These are phyloP conservation scores for Prunus persica DNA, from an alignment of 306 rosid genomes.

Conservation along the genomic window DNA sequence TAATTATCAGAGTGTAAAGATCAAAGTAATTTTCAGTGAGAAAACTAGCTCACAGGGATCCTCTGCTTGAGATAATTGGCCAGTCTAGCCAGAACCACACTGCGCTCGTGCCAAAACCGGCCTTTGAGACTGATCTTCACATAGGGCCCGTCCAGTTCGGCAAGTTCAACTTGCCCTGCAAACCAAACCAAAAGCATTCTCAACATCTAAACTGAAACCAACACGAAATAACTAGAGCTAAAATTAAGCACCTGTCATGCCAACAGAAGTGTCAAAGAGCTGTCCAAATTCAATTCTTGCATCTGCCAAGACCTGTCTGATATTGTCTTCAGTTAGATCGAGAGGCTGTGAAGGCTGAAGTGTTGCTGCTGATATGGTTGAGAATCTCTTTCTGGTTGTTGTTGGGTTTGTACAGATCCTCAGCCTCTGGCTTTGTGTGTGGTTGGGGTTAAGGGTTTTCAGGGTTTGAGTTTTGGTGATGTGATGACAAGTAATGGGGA, in stretches of 20 bases:
- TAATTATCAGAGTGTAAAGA: background rate
- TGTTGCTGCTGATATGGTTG: constrained; percentile 28
- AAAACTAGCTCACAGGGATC: constrained; percentile 63
- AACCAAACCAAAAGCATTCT: background rate
- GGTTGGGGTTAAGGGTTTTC: background rate
- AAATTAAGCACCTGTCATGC: constrained; percentile 62
- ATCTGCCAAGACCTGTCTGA: constrained; percentile 56
- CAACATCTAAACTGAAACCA: background rate
- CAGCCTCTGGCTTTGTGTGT: background rate
- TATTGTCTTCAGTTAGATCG: constrained; percentile 75
- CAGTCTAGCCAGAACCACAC: constrained; percentile 64
- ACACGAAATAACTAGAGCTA: background rate
- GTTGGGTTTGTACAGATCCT: background rate
- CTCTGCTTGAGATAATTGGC: constrained; percentile 82
- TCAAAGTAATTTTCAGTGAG: background rate
- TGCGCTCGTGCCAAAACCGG: constrained; percentile 91
- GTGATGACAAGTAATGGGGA: background rate
- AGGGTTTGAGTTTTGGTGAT: constrained; percentile 10
- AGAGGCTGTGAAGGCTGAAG: constrained; percentile 52
- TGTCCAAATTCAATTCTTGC: constrained; percentile 68
- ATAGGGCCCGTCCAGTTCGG: constrained; percentile 82
- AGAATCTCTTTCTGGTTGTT: constrained; percentile 16
- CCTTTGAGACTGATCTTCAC: constrained; percentile 86
- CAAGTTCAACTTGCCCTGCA: constrained; percentile 68
- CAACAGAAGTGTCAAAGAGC: constrained; percentile 81